Base-by-base conservation (phyloP, 169 alveolate species). In the Eimeria zaria region DNA sequence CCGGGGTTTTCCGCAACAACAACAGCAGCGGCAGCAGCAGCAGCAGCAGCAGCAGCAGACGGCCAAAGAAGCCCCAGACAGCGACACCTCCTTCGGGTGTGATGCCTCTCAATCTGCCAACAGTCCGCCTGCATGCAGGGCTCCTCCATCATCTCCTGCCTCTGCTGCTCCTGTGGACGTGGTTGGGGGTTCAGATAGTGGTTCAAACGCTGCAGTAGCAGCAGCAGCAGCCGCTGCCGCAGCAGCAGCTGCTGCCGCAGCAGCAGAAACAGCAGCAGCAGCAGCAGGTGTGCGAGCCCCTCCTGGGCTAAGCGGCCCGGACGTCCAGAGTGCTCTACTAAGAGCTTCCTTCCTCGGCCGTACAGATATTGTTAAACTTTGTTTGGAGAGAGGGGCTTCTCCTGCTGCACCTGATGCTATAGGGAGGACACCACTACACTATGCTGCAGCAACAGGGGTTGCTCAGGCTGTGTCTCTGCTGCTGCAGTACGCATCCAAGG, bases 381-480 rank as follows among this genome's bases (percentile, higher is more conserved):
- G 96, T 39, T 51, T 91, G 46, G 60, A 91, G 73, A 55, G 96
- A 27, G 96, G 96, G 14, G 96, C 85, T 7, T 81, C 89, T 64
- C 87, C 88, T 8, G 81, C 89, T 62, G 89, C 81, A 84, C 62
- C 97, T 27, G 98, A 97, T 60, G 89, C 81, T 44, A 97, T 96
- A 18, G 98, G 98, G 60, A 94, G 98, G 46, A 95, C 97, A 48
- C 98, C 98, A 80, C 89, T 97, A 81, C 98, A 97, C 81, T 97
- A 97, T 87, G 98, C 97, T 73, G 97, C 97, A 30, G 98, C 98
- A 53, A 95, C 97, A 9, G 98, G 98, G 46, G 71, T 92, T 91
- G 96, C 93, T 16, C 91, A 91, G 69, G 96, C 96, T 30, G 96
- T 97, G 81, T 64, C 91, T 76, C 24, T 96, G 69, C 96, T 97